phyloP scores from a whole-genome alignment of 2,329 filamentous ascomycete genomes.

The Thermothelomyces thermophilus region DNA sequence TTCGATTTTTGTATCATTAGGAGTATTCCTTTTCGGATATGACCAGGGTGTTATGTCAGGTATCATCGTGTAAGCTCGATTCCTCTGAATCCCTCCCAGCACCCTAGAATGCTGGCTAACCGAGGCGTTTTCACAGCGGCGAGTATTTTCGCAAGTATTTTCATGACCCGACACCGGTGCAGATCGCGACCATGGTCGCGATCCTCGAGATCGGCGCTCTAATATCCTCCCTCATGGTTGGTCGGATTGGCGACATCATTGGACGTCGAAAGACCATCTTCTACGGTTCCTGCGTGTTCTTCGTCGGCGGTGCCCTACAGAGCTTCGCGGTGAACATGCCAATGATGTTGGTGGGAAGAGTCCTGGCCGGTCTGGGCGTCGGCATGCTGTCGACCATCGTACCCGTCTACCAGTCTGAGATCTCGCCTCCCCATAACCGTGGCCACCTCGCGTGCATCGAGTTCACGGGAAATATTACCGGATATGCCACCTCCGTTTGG shows the following conservation, averaged over 20 bases:
- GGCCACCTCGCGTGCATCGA: conserved; percentile 96
- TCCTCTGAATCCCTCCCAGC: neutral
- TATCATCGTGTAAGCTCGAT: conserved; percentile 53
- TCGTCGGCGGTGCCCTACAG: conserved; percentile 76
- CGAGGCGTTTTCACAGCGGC: conserved; percentile 49
- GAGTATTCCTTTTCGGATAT: conserved; percentile 84
- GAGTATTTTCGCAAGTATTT: conserved; percentile 89
- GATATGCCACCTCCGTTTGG: conserved; percentile 95
- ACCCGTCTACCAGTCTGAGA: conserved; percentile 89
- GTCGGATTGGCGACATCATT: conserved; percentile 84
- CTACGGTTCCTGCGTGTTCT: conserved; percentile 87
- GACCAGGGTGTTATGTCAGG: conserved; percentile 86
- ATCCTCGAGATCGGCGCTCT: conserved; percentile 93
- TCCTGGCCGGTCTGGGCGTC: conserved; percentile 79
- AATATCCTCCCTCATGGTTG: conserved; percentile 79
- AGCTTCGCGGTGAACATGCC: conserved; percentile 73
- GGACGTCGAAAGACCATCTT: conserved; percentile 85
- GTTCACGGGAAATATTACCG: conserved; percentile 93
- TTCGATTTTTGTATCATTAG: conserved; percentile 80
- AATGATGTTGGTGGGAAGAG: conserved; percentile 81
- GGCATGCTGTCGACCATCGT: conserved; percentile 88
- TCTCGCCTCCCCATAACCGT: conserved; percentile 91
- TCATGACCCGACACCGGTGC: conserved; percentile 74
- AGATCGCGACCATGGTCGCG: conserved; percentile 95
- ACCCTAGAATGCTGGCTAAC: neutral